Evolutionary conservation across 2,329 filamentous ascomycete species (phyloP), one percentile per base, ranked within the genome.

Genomic region (Zalaria obscura): DNA sequence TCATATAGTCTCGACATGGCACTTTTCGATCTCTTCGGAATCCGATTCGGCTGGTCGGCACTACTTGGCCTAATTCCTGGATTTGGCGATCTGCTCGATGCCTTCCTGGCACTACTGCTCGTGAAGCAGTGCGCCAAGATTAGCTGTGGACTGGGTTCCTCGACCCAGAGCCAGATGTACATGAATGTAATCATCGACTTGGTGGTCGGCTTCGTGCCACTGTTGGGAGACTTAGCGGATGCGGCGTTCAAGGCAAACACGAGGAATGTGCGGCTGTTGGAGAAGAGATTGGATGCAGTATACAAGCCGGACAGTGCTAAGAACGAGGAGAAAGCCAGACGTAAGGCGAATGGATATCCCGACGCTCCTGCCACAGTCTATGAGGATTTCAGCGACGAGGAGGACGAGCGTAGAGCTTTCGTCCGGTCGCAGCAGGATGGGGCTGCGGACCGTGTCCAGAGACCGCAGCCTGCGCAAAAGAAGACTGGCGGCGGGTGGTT

Each of bases 31-130:
- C 75, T 85, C 55, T 75, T 82, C 48, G 86, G 87, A 35, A 72
- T 93, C 45, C 76, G 80, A 44, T 88, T 96, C 56, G 91, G 91
- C 41, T 95, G 87, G 86, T 77, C 83, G 40, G 83, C 80, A 52
- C 74, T 94, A 44, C 84, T 96, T 52, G 91, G 80, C 9, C 57
- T 96, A 5, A 62, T 96, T 41, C 91, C 91, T 51, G 75, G 75
- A 75, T 65, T 83, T 47, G 88, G 88, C 38, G 88, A 94, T 58
- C 71, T 71, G 6, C 60, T 81, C 9, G 88, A 94, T 55, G 67
- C 75, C 5, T 65, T 84, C 39, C 70, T 95, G 55, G 83, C 84
- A 6, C 60, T 86, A 45, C 76, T 83, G 63, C 77, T 96, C 5
- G 69, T 93, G 48, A 72, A 70, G 45, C 78, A 77, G 25, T 88